Conservation (phyloP, 2,329 filamentous ascomycete genomes). For the Colletotrichum sp. region DNA sequence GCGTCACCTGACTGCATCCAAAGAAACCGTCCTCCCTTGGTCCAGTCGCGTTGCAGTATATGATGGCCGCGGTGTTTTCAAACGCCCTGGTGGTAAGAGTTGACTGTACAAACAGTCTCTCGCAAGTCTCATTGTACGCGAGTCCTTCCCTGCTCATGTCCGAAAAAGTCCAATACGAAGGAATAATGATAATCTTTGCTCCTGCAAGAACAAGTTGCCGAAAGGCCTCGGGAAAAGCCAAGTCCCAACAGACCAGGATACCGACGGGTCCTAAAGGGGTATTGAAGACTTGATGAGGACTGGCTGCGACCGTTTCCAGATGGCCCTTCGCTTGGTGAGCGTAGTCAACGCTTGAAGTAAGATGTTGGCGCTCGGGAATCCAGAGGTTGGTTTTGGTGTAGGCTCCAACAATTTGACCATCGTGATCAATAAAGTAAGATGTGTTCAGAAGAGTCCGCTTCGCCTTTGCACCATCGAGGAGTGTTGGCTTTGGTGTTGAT, state of each 20-base stretch:
- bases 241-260: conserved; percentile 62
- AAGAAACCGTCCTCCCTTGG: conserved; percentile 51
- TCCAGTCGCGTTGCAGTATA: conserved; percentile 62
- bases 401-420: conserved; percentile 51
- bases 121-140: conserved; percentile 51
- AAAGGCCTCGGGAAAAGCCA: conserved; percentile 66
- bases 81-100: conserved; percentile 57
- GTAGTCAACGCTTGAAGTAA: conserved; percentile 40
- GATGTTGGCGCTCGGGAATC: conserved; percentile 52
- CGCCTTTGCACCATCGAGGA: not conserved
- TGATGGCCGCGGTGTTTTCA: conserved; percentile 62
- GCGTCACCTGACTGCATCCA: conserved; percentile 58
- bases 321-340: not conserved
- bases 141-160: conserved; percentile 39
- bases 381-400: conserved; percentile 65
- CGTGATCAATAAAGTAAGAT: conserved; percentile 59
- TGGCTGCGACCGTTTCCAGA: not conserved
- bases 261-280: conserved; percentile 62
- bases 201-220: conserved; percentile 58
- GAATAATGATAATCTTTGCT: conserved; percentile 63
- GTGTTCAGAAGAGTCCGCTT: conserved; percentile 30
- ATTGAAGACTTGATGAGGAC: conserved; percentile 33
- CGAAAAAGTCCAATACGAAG: conserved; percentile 50
- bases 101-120: conserved; percentile 57
- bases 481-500: not conserved